These are phyloP conservation scores for Pyricularia sp. DNA, from an alignment of 2,329 filamentous ascomycete species.

Conservation along the genomic window DNA sequence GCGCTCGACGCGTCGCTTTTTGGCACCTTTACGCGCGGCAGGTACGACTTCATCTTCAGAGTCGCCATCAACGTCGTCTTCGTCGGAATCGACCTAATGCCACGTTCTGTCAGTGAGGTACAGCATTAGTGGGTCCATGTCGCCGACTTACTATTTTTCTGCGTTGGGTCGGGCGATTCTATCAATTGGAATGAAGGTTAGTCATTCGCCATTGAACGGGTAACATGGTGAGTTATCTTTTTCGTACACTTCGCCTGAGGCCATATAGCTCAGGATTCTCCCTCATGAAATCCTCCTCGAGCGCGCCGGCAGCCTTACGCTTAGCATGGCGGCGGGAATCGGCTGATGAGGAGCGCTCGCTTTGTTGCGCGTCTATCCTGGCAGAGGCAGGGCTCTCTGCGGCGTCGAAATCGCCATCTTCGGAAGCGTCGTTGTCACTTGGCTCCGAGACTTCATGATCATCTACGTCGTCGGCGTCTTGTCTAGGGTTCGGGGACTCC, in stretches of 20 bases:
- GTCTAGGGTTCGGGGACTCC: slow-evolving; percentile 24
- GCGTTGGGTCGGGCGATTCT: slow-evolving; percentile 45
- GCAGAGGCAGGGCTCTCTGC: slow-evolving; percentile 42
- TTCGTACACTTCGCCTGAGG: slow-evolving; percentile 73
- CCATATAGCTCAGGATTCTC: slow-evolving; percentile 94
- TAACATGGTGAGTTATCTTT: too few species aligned
- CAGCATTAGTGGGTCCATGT: slow-evolving; percentile 7
- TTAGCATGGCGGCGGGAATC: slow-evolving; percentile 58
- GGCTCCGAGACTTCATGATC: slow-evolving; percentile 32
- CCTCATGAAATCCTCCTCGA: slow-evolving; percentile 73
- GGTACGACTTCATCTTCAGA: slow-evolving; percentile 47
- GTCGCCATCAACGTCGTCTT: slow-evolving; percentile 31
- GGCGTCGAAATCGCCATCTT: slow-evolving; percentile 67
- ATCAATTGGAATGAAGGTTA: slow-evolving; percentile 7
- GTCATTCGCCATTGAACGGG: neutral
- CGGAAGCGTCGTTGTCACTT: slow-evolving; percentile 42
- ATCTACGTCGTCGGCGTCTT: slow-evolving; percentile 17
- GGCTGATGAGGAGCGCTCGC: slow-evolving; percentile 54
- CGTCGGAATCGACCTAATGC: slow-evolving; percentile 37
- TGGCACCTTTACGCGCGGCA: slow-evolving; percentile 44
- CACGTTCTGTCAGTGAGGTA: slow-evolving; percentile 6
- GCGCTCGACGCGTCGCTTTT: slow-evolving; percentile 54
- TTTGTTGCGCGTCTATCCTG: slow-evolving; percentile 32
- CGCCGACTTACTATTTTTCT: slow-evolving; percentile 38
- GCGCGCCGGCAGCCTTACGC: slow-evolving; percentile 49